A percentile compares a stretch with the other conserved stretches of the same genome.
phyloP scores from a whole-genome alignment of 768 basidiomycete genomes.

The Boletus fagicola region DNA sequence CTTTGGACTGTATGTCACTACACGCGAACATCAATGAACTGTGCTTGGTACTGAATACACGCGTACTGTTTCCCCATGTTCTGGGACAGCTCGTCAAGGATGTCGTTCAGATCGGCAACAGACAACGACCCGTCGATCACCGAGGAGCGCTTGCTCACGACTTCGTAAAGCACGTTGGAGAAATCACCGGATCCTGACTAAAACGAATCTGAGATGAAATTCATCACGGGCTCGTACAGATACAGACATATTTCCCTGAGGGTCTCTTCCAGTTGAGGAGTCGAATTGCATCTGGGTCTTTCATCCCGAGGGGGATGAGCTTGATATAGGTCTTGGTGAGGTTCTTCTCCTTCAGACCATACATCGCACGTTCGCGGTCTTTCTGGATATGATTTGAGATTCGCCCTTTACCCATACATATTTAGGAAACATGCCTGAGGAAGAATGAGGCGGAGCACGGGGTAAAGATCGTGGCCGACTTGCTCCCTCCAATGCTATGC shows the following conservation, averaged over 20 bases:
- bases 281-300: constrained; percentile 77
- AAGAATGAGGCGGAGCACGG: constrained; percentile 82
- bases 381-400: constrained; percentile 51
- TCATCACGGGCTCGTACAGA: background rate
- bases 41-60: background rate
- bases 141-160: constrained; percentile 81
- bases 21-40: constrained; percentile 8
- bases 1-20: constrained; percentile 73
- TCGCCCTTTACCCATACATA: background rate
- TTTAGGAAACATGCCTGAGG: constrained; percentile 64
- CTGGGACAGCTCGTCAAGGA: constrained; percentile 75
- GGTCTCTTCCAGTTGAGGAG: constrained; percentile 91
- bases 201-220: background rate
- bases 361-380: constrained; percentile 89
- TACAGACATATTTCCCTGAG: constrained; percentile 59
- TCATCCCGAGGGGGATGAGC: constrained; percentile 77
- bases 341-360: constrained; percentile 93
- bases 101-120: constrained; percentile 79
- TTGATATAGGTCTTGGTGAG: constrained; percentile 91
- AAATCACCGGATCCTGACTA: constrained; percentile 84
- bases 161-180: constrained; percentile 81
- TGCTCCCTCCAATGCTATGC: constrained; percentile 79
- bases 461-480: constrained; percentile 87
- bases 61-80: constrained; percentile 73
- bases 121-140: constrained; percentile 71